Evolutionary conservation across 164 flowering plant genomes (phyloP).

Genomic region (Sextonia rubra): DNA sequence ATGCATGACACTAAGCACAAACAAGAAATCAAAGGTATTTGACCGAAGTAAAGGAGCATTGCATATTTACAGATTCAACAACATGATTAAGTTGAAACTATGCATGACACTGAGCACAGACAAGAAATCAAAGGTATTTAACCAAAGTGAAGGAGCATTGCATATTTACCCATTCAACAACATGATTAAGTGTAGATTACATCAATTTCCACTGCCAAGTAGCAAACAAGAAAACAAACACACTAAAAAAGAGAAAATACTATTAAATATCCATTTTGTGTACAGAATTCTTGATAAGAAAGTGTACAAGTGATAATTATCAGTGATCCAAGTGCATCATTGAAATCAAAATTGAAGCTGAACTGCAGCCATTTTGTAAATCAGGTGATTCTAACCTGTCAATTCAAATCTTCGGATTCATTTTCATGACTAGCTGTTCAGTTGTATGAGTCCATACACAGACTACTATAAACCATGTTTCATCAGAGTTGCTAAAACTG

Average conservation of each 20-base stretch:
- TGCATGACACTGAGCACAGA: neutral
- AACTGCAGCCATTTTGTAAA: too few relatives aligned
- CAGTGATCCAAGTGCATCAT: neutral
- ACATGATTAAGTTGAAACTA: neutral
- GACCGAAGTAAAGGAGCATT: neutral
- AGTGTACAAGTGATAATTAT: too few relatives aligned
- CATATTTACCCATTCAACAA: neutral
- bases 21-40: too few relatives aligned
- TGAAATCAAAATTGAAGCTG: neutral
- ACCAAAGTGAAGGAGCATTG: neutral
- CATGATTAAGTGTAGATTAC: neutral
- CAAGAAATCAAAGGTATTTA: too few relatives aligned
- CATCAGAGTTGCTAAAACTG: too few relatives aligned
- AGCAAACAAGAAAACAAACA: neutral
- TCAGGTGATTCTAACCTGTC: neutral
- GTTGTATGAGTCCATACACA: too few relatives aligned
- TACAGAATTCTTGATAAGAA: neutral
- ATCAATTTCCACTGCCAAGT: neutral
- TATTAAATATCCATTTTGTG: neutral
- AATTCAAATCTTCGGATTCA: too few relatives aligned
- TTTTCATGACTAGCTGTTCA: too few relatives aligned
- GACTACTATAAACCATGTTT: too few relatives aligned
- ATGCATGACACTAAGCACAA: neutral
- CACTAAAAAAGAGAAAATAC: neutral
- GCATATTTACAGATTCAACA: neutral